phyloP scores from a whole-genome alignment of 2,329 filamentous ascomycete genomes.

The Dryadomyces sulphureus region DNA sequence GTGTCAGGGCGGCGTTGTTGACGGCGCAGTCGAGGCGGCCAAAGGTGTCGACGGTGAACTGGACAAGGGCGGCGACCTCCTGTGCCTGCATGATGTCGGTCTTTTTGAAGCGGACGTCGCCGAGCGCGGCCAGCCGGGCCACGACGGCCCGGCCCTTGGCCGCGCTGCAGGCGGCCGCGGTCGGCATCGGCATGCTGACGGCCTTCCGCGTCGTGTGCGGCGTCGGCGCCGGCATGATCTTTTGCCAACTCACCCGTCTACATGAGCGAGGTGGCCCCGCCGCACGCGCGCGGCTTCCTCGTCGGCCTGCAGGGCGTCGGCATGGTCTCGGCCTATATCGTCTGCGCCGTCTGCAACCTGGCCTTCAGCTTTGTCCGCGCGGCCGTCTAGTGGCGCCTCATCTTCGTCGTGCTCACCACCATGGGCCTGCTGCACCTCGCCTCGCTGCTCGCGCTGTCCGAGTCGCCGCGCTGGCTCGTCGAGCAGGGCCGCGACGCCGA shows the following conservation, averaged over 20 bases:
- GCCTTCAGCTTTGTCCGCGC: neutral
- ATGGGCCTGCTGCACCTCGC: neutral
- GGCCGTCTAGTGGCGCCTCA: neutral
- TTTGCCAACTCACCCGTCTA: neutral
- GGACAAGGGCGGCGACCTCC: neutral
- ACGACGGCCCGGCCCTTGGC: neutral
- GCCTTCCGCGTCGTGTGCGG: neutral
- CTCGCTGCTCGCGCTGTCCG: neutral
- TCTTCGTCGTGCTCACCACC: neutral
- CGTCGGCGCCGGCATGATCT: neutral
- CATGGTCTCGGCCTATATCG: neutral
- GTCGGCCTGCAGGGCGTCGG: neutral
- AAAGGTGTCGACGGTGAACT: neutral
- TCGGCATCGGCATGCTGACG: neutral
- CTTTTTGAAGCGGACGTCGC: neutral
- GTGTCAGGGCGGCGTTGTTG: neutral
- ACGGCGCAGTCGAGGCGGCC: neutral
- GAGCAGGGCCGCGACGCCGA: neutral
- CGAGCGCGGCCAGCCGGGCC: neutral
- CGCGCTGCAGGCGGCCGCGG: neutral
- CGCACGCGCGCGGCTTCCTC: neutral
- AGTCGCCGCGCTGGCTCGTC: slow-evolving; percentile 1
- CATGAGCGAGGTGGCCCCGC: slow-evolving; percentile 1
- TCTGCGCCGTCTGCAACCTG: neutral
- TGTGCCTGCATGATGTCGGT: neutral